phyloP scores from a whole-genome alignment of 2,329 filamentous ascomycete species.

The Xylaria sp. region DNA sequence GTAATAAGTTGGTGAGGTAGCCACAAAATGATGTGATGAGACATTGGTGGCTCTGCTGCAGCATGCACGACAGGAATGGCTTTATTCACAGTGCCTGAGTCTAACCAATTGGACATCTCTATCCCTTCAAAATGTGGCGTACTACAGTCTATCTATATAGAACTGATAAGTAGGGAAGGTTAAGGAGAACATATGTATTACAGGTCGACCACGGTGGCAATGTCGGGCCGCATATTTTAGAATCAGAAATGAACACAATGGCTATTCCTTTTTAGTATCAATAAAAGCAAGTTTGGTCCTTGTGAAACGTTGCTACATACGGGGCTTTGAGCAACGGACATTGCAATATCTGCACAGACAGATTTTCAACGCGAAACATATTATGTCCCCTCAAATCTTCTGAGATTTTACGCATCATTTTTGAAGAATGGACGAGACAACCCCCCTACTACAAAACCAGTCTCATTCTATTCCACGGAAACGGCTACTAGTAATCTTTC shows the following conservation, averaged over 20 bases:
- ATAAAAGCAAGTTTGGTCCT: neutral
- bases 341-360: neutral
- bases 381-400: neutral
- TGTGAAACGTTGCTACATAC: neutral
- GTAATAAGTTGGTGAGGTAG: neutral
- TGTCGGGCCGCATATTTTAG: neutral
- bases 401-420: neutral
- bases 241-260: neutral
- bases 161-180: neutral
- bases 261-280: neutral
- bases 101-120: neutral
- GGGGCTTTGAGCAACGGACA: neutral
- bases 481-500: conserved; percentile 13
- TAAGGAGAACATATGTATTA: neutral
- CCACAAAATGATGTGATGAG: conserved; percentile 1
- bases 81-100: neutral
- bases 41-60: neutral
- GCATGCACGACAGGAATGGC: neutral
- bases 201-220: neutral
- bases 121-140: neutral
- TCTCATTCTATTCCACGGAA: conserved; percentile 15
- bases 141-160: neutral
- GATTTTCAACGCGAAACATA: neutral
- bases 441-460: conserved; percentile 18
- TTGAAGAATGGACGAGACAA: conserved; percentile 14